phyloP scores from a whole-genome alignment of 805 yeast species.

The Tetrapisispora namnaoensis region DNA sequence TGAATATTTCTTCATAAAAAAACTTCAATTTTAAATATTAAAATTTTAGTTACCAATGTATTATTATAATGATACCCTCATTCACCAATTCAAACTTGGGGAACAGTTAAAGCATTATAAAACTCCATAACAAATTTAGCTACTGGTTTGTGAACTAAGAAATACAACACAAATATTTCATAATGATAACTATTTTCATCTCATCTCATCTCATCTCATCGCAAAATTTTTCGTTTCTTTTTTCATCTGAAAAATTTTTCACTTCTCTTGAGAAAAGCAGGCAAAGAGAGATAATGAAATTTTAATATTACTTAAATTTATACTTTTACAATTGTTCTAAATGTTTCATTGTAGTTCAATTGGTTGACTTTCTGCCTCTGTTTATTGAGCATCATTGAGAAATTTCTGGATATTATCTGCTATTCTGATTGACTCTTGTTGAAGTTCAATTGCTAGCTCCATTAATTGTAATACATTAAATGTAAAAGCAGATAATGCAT shows the following conservation, averaged over 20 bases:
- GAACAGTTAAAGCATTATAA: background rate
- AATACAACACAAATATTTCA: background rate
- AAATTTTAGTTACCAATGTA: background rate
- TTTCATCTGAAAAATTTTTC: background rate
- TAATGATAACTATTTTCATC: background rate
- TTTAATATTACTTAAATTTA: background rate
- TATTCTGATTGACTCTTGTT: too few relatives aligned
- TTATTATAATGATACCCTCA: too few relatives aligned
- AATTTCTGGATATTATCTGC: too few relatives aligned
- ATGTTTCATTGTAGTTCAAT: too few relatives aligned
- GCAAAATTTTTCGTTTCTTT: slow-evolving; percentile 1
- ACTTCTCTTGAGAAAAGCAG: background rate
- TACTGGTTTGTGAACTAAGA: background rate
- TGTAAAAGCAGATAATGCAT: too few relatives aligned
- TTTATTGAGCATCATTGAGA: too few relatives aligned
- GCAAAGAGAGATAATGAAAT: background rate
- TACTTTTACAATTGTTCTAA: too few relatives aligned
- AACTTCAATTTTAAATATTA: background rate
- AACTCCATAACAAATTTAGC: background rate
- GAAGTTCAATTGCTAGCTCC: too few relatives aligned
- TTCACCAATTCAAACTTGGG: background rate
- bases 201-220: slow-evolving; percentile 5
- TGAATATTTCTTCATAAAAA: too few relatives aligned
- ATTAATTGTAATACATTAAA: too few relatives aligned
- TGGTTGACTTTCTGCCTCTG: too few relatives aligned